Evolutionary conservation across 1,284 basidiomycete genomes (phyloP).

Genomic region (Puccinia coronata): DNA sequence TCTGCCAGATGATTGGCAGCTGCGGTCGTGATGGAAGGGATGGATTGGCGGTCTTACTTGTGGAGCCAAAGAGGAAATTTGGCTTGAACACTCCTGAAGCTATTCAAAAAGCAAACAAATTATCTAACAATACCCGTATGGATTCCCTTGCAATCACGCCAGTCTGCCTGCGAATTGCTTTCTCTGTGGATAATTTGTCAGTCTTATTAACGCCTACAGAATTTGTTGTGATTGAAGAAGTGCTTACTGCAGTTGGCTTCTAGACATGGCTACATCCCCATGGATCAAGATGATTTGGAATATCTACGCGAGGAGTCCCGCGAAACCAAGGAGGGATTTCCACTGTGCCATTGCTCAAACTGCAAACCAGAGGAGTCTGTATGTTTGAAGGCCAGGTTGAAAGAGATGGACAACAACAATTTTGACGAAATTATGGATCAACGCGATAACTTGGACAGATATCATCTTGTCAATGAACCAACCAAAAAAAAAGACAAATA

Average conservation of each 20-base stretch:
- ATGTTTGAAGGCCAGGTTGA: no score
- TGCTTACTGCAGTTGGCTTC: not conserved
- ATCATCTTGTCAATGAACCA: no score
- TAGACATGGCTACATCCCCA: not conserved
- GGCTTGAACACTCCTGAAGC: not conserved
- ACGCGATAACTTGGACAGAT: no score
- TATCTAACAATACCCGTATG: no score
- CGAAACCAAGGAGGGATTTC: not conserved
- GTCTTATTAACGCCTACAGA: not conserved
- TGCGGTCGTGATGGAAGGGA: no score
- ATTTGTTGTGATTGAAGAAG: not conserved
- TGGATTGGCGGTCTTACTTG: conserved; percentile 1
- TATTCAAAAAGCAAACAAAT: not conserved
- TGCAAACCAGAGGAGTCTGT: not conserved
- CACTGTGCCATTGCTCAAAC: not conserved
- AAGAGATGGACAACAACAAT: no score
- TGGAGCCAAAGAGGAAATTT: not conserved
- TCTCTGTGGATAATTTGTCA: not conserved
- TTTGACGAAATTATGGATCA: no score
- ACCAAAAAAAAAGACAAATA: not conserved
- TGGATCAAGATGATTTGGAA: not conserved
- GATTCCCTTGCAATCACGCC: no score
- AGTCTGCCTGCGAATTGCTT: no score
- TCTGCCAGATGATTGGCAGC: no score
- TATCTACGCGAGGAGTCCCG: not conserved